phyloP scores from a whole-genome alignment of 306 rosid genomes.

The Prinsepia uniflora region DNA sequence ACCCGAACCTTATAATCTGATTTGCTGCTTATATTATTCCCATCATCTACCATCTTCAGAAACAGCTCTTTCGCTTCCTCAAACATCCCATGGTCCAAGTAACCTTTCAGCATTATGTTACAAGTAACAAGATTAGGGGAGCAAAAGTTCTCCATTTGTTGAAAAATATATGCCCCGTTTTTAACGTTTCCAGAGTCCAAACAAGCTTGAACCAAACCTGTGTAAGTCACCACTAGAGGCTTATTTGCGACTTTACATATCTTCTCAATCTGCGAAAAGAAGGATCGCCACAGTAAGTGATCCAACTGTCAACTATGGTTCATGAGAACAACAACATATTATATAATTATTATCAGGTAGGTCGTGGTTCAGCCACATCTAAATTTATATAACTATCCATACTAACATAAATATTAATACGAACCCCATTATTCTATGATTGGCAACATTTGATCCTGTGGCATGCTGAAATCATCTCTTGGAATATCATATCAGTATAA shows the following conservation, averaged over 20 bases:
- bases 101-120: constrained; percentile 81
- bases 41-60: constrained; percentile 54
- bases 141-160: constrained; percentile 68
- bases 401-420: neutral
- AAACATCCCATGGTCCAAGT: constrained; percentile 65
- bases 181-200: constrained; percentile 55
- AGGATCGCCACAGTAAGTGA: constrained; percentile 18
- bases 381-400: neutral
- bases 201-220: constrained; percentile 91
- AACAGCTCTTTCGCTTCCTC: constrained; percentile 65
- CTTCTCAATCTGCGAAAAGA: constrained; percentile 69
- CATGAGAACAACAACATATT: neutral
- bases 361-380: neutral
- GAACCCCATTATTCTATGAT: neutral
- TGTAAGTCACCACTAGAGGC: constrained; percentile 93
- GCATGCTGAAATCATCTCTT: neutral
- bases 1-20: constrained; percentile 50
- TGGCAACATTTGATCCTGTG: neutral
- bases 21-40: constrained; percentile 29
- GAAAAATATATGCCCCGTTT: constrained; percentile 66
- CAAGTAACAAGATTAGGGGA: constrained; percentile 83
- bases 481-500: neutral
- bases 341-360: neutral
- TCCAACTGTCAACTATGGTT: constrained; percentile 13
- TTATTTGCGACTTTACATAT: constrained; percentile 88